These are phyloP conservation scores for Rhynchosporium graminicola DNA, from an alignment of 2,329 filamentous ascomycete genomes.

Conservation along the genomic window DNA sequence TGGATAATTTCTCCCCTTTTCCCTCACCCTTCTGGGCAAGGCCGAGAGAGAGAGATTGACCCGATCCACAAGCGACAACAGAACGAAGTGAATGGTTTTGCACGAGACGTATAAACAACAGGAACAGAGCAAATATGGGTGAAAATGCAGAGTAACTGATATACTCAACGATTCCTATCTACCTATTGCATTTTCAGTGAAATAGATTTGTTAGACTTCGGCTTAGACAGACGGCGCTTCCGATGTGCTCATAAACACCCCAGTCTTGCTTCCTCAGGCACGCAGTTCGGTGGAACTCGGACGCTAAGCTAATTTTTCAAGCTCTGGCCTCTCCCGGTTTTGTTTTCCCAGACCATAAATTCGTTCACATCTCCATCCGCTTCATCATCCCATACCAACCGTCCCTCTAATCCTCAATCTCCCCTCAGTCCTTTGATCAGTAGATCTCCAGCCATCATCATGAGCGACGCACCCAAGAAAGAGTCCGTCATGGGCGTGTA, in stretches of 20 bases:
- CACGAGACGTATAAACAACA: background rate
- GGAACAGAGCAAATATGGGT: background rate
- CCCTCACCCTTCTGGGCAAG: conserved; percentile 10
- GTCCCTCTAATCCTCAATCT: conserved; percentile 46
- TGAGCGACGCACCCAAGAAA: conserved; percentile 55
- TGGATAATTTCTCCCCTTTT: conserved; percentile 7
- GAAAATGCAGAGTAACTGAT: background rate
- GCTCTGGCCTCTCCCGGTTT: conserved; percentile 16
- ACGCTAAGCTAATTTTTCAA: conserved; percentile 22
- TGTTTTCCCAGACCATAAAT: conserved; percentile 32
- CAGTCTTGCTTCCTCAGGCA: conserved; percentile 2
- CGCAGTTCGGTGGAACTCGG: conserved; percentile 5
- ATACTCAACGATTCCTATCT: background rate
- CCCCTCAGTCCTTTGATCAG: conserved; percentile 58
- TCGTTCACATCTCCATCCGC: conserved; percentile 25
- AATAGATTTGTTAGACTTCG: background rate
- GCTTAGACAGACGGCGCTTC: background rate
- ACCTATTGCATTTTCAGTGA: background rate
- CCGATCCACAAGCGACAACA: conserved; percentile 9
- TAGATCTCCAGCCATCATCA: conserved; percentile 36
- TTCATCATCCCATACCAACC: conserved; percentile 28
- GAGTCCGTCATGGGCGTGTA: conserved; percentile 68
- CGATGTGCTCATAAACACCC: background rate
- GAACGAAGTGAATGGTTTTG: background rate
- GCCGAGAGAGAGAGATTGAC: conserved; percentile 10